Evolutionary conservation across 1,284 basidiomycete species (phyloP), one percentile per base, ranked within the genome.

Genomic region (Stygiomarasmius scandens): DNA sequence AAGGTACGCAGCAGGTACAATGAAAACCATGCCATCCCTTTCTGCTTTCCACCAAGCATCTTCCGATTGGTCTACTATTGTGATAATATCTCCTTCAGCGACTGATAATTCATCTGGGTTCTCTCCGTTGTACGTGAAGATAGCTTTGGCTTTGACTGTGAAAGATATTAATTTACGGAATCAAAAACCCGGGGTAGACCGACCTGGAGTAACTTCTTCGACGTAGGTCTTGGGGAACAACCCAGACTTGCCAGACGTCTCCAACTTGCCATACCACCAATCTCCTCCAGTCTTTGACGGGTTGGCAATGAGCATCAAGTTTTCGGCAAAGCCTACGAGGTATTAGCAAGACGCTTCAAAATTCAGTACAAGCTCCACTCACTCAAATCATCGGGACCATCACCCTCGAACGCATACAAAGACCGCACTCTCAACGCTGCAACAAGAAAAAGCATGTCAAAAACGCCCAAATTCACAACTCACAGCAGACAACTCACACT

Each of bases 21-120:
- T 87, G 75, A 91, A 91, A 58, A 96, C 86, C 59, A 87, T 74
- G 34, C 94, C 94, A 56, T 83, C 84, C 69, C 85, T 83, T 74
- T 96, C 94, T 34, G 89, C 89, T 77, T 95, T 96, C 92, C 92
- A 97, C 95, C 95, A 98, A 68, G 93, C 92, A 51, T 77, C 78
- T 64, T 96, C 95, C 58, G 80, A 82, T 54, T 77, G 82, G 69
- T 97, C 95, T 55, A 97, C 82, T 61, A 98, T 86, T 10, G 77
- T 77, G 50, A 97, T 74, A 41, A 74, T 69, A 58, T 95, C 91
- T 59, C 91, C 93, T 74, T 93, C 93, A 10, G 74, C 74, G 67
- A 97, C 92, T 0, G 91, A 80, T 23, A 95, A 78, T 70, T 97
- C 94, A 64, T 97, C 94, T 14, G 83, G 66, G 58, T 85, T 88